Base-by-base conservation (phyloP, 2,329 filamentous ascomycete species). In the Aspergillus fumigatus region DNA sequence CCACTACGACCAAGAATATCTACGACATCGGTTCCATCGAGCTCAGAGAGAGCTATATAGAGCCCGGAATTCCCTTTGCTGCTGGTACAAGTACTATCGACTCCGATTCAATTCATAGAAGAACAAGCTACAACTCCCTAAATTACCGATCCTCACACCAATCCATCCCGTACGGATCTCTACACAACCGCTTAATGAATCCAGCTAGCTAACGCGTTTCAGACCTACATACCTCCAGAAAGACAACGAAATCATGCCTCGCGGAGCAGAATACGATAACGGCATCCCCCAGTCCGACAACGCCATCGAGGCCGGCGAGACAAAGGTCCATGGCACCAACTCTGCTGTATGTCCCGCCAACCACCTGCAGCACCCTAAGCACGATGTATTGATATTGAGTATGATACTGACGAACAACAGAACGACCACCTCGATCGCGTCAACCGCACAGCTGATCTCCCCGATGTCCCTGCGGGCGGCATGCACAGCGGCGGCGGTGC, bases 241-340 rank as follows among this genome's bases (percentile, higher is more conserved):
- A 32, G 3, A 27, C 17, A 43, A 11, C 55, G 10, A 51, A 53
- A 54, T 56, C 67, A 72, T 76, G 74, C 68, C 70, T 65, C 74
- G 74, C 65, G 73, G 74, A 62, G 71, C 72, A 49, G 69, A 75
- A 25, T 76, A 65, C 65, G 72, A 73, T 61, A 66, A 75, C 62
- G 67, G 66, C 51, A n/a, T 71, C 52, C 67, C 66, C 52, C 73
- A 73, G 53, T 69, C 67, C 62, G 72, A 76, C 63, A 76, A 76
- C 66, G 56, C 74, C 48, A 69, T 76, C 40, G 70, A 72, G 25
- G 59, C 62, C 50, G 72, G 68, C 21, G 32, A 64, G 32, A 70
- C 59, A 48, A 71, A 73, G 60, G 66, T 65, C 52, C 74, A 76
- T 61, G 74, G 74, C 32, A 65, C 59, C 29, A 68, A 68, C 55